phyloP scores from a whole-genome alignment of 2,329 filamentous ascomycete genomes.

The Verticillium albo-atrum region DNA sequence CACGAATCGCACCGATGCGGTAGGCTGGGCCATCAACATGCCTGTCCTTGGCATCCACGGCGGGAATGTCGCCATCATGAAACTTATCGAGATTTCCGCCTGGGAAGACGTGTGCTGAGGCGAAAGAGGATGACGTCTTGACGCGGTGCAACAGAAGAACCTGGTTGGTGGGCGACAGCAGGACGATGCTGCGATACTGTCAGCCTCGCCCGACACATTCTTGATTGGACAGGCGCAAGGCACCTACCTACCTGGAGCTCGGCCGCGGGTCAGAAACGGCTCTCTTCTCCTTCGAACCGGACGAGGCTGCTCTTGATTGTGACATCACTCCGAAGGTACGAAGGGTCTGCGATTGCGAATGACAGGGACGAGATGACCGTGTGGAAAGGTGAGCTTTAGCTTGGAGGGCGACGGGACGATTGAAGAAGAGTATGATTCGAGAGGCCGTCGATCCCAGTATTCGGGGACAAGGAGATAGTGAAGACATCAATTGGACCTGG shows the following conservation, averaged over 20 bases:
- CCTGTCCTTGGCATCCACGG: slow-evolving; percentile 41
- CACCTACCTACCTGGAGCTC: slow-evolving; percentile 52
- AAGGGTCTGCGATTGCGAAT: neutral
- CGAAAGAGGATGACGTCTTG: slow-evolving; percentile 75
- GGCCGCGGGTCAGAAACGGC: slow-evolving; percentile 47
- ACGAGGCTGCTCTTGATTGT: slow-evolving; percentile 6
- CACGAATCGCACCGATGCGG: slow-evolving; percentile 77
- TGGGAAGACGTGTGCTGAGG: slow-evolving; percentile 92
- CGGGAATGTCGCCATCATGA: slow-evolving; percentile 64
- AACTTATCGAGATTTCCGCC: slow-evolving; percentile 76
- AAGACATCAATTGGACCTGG: neutral
- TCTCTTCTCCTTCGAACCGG: slow-evolving; percentile 16
- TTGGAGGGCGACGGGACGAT: neutral
- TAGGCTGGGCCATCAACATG: slow-evolving; percentile 73
- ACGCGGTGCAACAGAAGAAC: slow-evolving; percentile 86
- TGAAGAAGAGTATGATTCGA: neutral
- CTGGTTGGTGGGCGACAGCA: slow-evolving; percentile 83
- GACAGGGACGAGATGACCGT: neutral
- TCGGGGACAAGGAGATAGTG: neutral
- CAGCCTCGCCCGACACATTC: neutral
- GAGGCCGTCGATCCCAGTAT: neutral
- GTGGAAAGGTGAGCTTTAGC: neutral
- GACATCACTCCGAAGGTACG: slow-evolving; percentile 5
- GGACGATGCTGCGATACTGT: slow-evolving; percentile 49
- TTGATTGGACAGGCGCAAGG: neutral